Evolutionary conservation across 768 basidiomycete genomes (phyloP), one percentile per base, ranked within the genome.

Genomic region (Rhodocollybia butyracea): DNA sequence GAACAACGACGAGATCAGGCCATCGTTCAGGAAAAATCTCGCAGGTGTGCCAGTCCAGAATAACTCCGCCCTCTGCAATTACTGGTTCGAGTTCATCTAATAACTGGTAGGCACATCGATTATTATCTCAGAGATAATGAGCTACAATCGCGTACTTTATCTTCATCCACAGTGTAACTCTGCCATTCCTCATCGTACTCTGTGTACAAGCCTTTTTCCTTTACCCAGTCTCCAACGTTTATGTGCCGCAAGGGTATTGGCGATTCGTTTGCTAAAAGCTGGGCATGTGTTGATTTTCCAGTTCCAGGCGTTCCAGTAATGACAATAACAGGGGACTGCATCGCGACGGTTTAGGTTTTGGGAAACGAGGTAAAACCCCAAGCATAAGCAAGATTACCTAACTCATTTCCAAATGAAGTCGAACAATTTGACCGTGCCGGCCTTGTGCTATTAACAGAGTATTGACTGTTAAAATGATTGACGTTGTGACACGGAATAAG

Each of bases 181-280:
- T 95, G 86, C 97, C 97, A 99, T 66, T 98, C 94, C 21, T 94
- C 82, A 66, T 99, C 92, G 65, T 82, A 98, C 0, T 86, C 84
- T 57, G 91, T 84, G 65, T 94, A 89, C 4, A 97, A 78, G 1
- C 78, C 81, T 46, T 83, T 82, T 63, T 89, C 85, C 72, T 95
- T 98, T 55, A 97, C 89, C 65, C 86, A 78, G 42, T 98, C 91
- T 31, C 94, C 89, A 46, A 98, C 82, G 64, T 98, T 96, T 71
- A 99, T 78, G 66, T 97, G 90, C 63, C 73, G 76, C 55, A 97
- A 72, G 0, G 86, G 83, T 1, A 88, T 61, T 3, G 83, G 82
- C 0, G 90, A 87, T 56, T 89, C 82, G 38, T 84, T 79, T 21
- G 77, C 83, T 42, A 98, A 82, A n/a, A 94, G 75, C 56, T 89